Conservation (phyloP, 352 stramenopile species). For the Phytophthora nicotianae region DNA sequence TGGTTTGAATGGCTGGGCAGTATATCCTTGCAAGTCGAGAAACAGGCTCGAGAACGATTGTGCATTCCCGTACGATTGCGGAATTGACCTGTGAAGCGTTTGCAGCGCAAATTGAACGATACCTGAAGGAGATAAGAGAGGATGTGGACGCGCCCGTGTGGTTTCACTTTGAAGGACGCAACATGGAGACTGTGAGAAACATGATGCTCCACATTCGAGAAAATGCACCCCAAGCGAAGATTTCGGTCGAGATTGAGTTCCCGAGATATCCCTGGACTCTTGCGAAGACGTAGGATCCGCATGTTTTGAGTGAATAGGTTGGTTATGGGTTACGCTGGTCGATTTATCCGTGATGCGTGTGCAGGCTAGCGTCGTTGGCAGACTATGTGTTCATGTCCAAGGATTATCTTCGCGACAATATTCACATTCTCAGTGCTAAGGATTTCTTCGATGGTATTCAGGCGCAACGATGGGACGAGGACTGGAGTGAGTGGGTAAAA, state of each 20-base stretch:
- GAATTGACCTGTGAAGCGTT: conserved; percentile 62
- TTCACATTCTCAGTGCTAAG: conserved; percentile 40
- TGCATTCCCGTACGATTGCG: conserved; percentile 64
- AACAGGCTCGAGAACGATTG: conserved; percentile 73
- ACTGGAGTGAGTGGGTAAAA: conserved; percentile 35
- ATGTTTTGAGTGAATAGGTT: background rate
- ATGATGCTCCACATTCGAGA: conserved; percentile 61
- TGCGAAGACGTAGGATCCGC: conserved; percentile 48
- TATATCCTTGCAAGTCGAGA: conserved; percentile 71
- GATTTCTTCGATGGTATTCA: conserved; percentile 48
- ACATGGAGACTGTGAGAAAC: conserved; percentile 58
- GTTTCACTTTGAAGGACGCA: conserved; percentile 79
- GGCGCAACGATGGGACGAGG: conserved; percentile 24
- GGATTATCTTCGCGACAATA: conserved; percentile 70
- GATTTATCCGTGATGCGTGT: background rate
- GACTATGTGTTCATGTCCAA: conserved; percentile 78
- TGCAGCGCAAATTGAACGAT: conserved; percentile 24
- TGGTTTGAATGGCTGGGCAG: conserved; percentile 29
- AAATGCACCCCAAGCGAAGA: conserved; percentile 16
- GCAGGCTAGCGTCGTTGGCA: conserved; percentile 46
- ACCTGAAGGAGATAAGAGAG: conserved; percentile 20
- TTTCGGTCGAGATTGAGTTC: conserved; percentile 77
- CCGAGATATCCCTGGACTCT: conserved; percentile 66
- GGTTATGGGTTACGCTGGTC: background rate
- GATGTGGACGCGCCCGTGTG: conserved; percentile 30